Base-by-base conservation (phyloP, 2,329 filamentous ascomycete species). In the Blastomyces emzantsi region DNA sequence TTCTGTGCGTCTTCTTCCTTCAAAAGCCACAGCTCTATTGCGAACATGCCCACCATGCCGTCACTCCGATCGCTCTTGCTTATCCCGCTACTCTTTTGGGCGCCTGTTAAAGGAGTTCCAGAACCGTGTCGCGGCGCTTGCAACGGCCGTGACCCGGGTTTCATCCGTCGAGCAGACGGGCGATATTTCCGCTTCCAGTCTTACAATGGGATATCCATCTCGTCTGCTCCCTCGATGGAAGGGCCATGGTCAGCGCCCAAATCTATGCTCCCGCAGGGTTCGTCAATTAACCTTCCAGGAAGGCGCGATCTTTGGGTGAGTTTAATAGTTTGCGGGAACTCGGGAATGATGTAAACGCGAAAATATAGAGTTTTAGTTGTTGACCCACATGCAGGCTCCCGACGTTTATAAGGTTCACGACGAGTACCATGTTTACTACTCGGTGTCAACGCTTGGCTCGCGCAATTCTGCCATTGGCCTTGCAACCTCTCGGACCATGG, bases 371-470 rank as follows among this genome's bases (percentile, higher is more conserved):
- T 59, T 36, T 55, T 36, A 11, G 33, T 36, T 61, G 17, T 45
- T 61, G 59, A 61, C 25, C 47, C 30, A 22, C 39, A 45, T 47
- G 51, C 61, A 62, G 61, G 61, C 61, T 28, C 61, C 61, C n/a
- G 61, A 62, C 30, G 61, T 58, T 22, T 62, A 62, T 17, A 55
- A 47, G 30, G 51, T 56, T 49, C 30, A 81, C 64, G 78, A 76
- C 55, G 79, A 77, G 0, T 90, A 87, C 75, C 85, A 88, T 68
- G 77, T 85, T 56, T 89, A 86, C 78, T 88, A 89, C 74, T 79
- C 83, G 9, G 85, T 88, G 39, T 85, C 81, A 63, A 77, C 81
- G 5, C 85, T 87, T 64, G 85, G 86, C 1, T 82, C 79, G 1
- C 85, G 87, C 60, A 76, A 81, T 72, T 86, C 83, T 1, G 84